A percentile compares a stretch with the other conserved stretches of the same genome.
These are phyloP conservation scores for Leccinum barrowsii DNA, from an alignment of 768 basidiomycete species.

Conservation along the genomic window DNA sequence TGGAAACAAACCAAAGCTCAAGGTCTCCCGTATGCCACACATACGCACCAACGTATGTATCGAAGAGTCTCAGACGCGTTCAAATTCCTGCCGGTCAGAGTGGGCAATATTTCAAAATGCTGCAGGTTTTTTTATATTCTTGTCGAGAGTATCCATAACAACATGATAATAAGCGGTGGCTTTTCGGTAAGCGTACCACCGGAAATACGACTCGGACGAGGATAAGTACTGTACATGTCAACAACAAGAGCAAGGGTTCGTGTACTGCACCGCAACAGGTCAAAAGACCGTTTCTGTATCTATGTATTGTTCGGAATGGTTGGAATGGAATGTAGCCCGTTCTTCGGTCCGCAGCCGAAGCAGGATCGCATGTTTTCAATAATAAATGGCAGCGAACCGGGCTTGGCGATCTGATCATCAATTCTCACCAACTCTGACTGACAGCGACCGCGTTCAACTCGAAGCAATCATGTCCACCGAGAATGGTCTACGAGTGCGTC, in stretches of 20 bases:
- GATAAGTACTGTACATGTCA: background rate
- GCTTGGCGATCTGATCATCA: conserved; percentile 4
- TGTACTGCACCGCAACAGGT: background rate
- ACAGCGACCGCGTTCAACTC: background rate
- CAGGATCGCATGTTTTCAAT: conserved; percentile 14
- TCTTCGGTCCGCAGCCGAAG: background rate
- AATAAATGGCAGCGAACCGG: background rate
- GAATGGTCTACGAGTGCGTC: conserved; percentile 46
- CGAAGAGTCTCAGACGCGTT: no score
- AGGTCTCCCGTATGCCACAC: no score
- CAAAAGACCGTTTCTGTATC: no score
- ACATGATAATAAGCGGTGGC: background rate
- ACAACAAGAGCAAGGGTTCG: background rate
- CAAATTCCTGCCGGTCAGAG: background rate
- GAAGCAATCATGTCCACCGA: conserved; percentile 27
- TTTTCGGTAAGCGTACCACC: background rate
- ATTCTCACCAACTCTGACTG: conserved; percentile 1
- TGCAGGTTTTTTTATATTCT: background rate
- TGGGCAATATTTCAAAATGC: no score
- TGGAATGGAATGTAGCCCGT: background rate
- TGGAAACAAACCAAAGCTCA: no score
- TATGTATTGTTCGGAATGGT: background rate
- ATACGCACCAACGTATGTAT: no score
- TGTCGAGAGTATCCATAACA: background rate
- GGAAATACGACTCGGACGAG: no score